phyloP scores from a whole-genome alignment of 352 stramenopile species.

The Albugo candida region DNA sequence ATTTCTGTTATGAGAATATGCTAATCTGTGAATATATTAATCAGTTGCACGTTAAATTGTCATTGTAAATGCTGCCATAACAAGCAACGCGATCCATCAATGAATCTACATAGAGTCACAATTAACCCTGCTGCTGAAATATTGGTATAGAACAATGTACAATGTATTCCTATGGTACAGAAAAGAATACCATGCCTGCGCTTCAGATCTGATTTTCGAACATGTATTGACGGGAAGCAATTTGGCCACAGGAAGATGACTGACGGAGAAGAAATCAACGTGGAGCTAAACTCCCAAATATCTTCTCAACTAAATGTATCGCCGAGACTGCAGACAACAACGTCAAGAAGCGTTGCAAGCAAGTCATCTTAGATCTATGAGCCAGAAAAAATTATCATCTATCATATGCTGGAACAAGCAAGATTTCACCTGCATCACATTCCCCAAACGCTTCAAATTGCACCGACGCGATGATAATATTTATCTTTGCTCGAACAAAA shows the following conservation, averaged over 20 bases:
- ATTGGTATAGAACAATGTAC: conserved; percentile 94
- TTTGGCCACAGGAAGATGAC: conserved; percentile 95
- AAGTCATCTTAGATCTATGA: conserved; percentile 86
- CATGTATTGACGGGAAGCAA: conserved; percentile 97
- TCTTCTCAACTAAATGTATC: conserved; percentile 98
- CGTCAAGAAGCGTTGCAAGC: conserved; percentile 87
- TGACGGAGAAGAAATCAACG: conserved; percentile 91
- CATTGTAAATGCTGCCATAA: conserved; percentile 99
- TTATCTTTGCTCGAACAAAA: conserved; percentile 86
- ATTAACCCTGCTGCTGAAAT: conserved; percentile 87
- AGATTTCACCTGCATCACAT: too few relatives aligned
- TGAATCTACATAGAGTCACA: conserved; percentile 86
- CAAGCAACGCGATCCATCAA: conserved; percentile 96
- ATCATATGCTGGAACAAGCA: conserved; percentile 65
- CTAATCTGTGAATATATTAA: too few relatives aligned
- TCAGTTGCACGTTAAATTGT: too few relatives aligned
- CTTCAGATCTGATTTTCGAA: conserved; percentile 95
- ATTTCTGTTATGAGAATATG: too few relatives aligned
- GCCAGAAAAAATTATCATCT: conserved; percentile 63
- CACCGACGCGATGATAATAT: conserved; percentile 83
- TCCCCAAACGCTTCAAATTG: conserved; percentile 86
- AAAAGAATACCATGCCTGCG: conserved; percentile 94
- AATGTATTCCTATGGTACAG: conserved; percentile 91
- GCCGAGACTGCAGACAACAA: conserved; percentile 94
- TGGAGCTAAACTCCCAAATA: conserved; percentile 98